Base-by-base conservation (phyloP, 805 yeast species). In the Sporopachydermia lactativora region DNA sequence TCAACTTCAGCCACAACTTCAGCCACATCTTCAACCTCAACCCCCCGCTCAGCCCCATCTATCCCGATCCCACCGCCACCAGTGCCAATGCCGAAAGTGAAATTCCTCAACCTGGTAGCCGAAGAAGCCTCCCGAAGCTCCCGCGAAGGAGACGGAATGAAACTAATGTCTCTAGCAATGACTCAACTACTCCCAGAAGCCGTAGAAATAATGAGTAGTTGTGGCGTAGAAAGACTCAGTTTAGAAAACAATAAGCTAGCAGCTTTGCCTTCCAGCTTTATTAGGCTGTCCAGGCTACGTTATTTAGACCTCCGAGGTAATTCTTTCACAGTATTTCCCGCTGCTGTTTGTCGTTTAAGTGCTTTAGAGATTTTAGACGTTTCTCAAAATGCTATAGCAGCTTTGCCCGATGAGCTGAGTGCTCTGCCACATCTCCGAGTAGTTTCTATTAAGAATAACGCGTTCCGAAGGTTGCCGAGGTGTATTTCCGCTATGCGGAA, bases 271-370 rank as follows among this genome's bases (percentile, higher is more conserved):
- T 24, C 31, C 31, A 24, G 31, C n/a, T 24, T 24, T n/a, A 45
- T 56, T 4, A 53, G 59, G 5, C 49, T 80, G 43, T 48, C 64
- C 11, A 58, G 62, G 36, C 57, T 81, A 40, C 62, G 72, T 41
- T 78, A 75, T 46, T 58, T 83, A 42, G 89, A 82, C 54, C 57
- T 83, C 37, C 81, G 81, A 52, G 62, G 66, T 43, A 83, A 83
- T 53, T 53, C 59, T 37, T 64, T 83, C 40, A 47, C 62, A 2
- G 63, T 59, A 37, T 66, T 82, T 37, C 86, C 94, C 0, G 54
- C 49, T 2, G 55, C 58, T 1, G 45, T 62, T 18, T 47, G 49
- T 31, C 46, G 43, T 15, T 62, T 69, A 35, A 49, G 51, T 8
- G 61, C 64, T 4, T 58, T 82, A 41, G 88, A 79, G 49, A 75